These are phyloP conservation scores for Fusarium kyushuense DNA, from an alignment of 2,329 filamentous ascomycete genomes.

Conservation along the genomic window DNA sequence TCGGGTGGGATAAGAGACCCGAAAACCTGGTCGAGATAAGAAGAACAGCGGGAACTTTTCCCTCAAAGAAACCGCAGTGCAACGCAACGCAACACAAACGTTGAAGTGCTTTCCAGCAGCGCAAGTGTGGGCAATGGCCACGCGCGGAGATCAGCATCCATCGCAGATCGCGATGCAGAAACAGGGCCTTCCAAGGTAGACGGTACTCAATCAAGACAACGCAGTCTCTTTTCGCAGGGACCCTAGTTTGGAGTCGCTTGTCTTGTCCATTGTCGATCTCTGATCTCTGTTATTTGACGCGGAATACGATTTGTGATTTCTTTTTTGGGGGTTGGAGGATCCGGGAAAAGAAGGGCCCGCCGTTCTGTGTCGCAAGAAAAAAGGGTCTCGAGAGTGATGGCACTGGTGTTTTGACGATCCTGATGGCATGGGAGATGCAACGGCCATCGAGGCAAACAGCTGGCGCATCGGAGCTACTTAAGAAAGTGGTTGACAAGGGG, in stretches of 20 bases:
- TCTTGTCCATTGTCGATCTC: slow-evolving; percentile 31
- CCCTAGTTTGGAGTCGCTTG: slow-evolving; percentile 22
- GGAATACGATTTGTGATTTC: slow-evolving; percentile 6
- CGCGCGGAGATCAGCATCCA: slow-evolving; percentile 10
- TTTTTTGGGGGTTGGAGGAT: slow-evolving; percentile 4
- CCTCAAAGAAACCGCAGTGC: not conserved
- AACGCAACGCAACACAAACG: slow-evolving; percentile 2
- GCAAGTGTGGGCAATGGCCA: slow-evolving; percentile 26
- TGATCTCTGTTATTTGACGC: not conserved
- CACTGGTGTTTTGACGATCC: slow-evolving; percentile 28
- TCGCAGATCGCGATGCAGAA: slow-evolving; percentile 34
- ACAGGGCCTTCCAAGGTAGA: slow-evolving; percentile 22
- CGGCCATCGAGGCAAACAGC: slow-evolving; percentile 24
- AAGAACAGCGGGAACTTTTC: slow-evolving; percentile 10
- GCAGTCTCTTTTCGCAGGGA: slow-evolving; percentile 3
- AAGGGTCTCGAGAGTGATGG: slow-evolving; percentile 16
- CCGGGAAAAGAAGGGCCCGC: slow-evolving; percentile 3
- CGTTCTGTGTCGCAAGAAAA: slow-evolving; percentile 1
- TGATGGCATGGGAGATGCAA: slow-evolving; percentile 6
- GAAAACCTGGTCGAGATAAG: not conserved
- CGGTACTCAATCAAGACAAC: slow-evolving; percentile 29
- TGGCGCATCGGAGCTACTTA: slow-evolving; percentile 39
- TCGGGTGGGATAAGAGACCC: not conserved
- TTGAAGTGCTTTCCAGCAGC: slow-evolving; percentile 11
- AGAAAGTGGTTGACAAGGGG: slow-evolving; percentile 18